Conservation (phyloP, 2,329 filamentous ascomycete species). For the Atkinsonella hypoxylon region DNA sequence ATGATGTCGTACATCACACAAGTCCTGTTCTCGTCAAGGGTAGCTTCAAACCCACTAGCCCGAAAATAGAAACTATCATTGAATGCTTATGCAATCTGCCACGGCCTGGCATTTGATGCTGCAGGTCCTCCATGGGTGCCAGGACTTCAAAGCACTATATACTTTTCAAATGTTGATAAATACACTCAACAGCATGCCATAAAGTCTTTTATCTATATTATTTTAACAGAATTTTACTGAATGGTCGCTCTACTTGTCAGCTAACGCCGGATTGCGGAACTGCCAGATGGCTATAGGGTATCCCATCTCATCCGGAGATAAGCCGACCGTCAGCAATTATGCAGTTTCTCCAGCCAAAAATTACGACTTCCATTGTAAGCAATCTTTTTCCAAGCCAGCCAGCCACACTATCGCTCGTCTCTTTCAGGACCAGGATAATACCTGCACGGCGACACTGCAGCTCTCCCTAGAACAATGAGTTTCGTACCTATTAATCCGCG, state of each 20-base stretch:
- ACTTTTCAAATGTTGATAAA: too few relatives aligned
- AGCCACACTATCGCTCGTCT: not conserved
- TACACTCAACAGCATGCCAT: too few relatives aligned
- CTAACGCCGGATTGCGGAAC: not conserved
- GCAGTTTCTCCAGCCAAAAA: not conserved
- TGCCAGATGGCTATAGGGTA: not conserved
- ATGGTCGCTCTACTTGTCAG: too few relatives aligned
- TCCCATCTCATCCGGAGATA: slow-evolving; percentile 3
- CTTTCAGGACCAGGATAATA: not conserved
- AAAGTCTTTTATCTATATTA: too few relatives aligned
- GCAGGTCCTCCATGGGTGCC: too few relatives aligned
- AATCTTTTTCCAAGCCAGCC: not conserved
- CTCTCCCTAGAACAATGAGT: slow-evolving; percentile 20
- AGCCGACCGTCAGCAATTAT: not conserved
- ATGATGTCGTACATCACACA: not conserved
- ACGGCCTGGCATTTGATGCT: too few relatives aligned
- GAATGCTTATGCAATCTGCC: too few relatives aligned
- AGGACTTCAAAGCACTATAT: too few relatives aligned
- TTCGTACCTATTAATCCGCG: slow-evolving; percentile 95
- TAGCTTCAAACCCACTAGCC: not conserved
- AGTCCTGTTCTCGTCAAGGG: not conserved
- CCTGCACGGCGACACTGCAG: not conserved
- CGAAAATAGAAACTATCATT: not conserved
- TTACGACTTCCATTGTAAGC: not conserved
- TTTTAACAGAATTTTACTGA: too few relatives aligned